Base-by-base conservation (phyloP, 129 eudicot species). In the Lactuca saligna region DNA sequence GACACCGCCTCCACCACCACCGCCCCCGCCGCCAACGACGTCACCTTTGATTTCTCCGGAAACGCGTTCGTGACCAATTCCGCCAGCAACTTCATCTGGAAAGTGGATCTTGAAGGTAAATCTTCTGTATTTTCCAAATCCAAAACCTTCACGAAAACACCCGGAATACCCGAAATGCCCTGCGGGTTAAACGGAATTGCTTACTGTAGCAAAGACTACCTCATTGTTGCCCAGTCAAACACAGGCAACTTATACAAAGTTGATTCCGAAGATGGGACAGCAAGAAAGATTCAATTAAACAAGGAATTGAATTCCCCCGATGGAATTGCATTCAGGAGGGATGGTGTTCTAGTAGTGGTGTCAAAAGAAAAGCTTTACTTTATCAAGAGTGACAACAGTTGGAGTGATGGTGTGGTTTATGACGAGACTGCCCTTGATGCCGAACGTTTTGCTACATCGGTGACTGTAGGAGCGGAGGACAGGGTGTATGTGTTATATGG, bases 401-500 rank as follows among this genome's bases (percentile, higher is more conserved):
- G 96, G 97, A 68, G 82, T 7, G 81, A 84, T n/a, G 98, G 92
- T 4, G 90, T 63, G 49, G 90, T 93, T 49, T 84, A 77, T 81
- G 96, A 89, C 84, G 91, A 89, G 71, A 87, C 89, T 73, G 76
- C 88, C 83, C 97, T 93, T 17, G 97, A 93, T 17, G 72, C 46
- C 0, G 81, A 82, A 5, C 66, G 78, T 57, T 83, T 82, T 31
- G 88, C 98, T 0, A 89, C 86, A 8, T 80, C 90, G 0, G 95
- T 93, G 64, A 72, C 81, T 0, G 87, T 85, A 9, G 97, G 95
- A 39, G 95, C 81, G 12, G 95, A 79, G 69, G 80, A 79, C 17
- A 87, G 98, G 85, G 90, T 82, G 44, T 93, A 89, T 57, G 97
- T 87, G 83, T 74, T 93, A 53, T 89, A 93, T 73, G 97, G 98